Percentiles rank a stretch among this genome's conserved stretches.
These are phyloP conservation scores for Pythium biforme DNA, from an alignment of 352 stramenopile species.

Conservation along the genomic window DNA sequence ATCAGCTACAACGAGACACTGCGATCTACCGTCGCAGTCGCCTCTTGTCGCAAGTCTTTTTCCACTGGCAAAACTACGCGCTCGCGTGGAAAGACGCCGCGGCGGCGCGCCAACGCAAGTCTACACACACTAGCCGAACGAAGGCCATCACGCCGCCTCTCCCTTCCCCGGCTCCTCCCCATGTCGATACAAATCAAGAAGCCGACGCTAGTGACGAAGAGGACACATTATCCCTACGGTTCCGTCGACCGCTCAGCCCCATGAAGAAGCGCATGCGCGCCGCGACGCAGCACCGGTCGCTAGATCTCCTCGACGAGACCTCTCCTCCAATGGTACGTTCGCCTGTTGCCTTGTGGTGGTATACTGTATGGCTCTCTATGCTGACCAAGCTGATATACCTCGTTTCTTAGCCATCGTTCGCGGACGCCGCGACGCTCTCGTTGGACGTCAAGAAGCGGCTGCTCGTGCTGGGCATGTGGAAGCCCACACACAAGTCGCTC, in stretches of 20 bases:
- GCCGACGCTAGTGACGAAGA: slow-evolving; percentile 21
- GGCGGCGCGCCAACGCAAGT: slow-evolving; percentile 4
- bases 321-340: slow-evolving; percentile 12
- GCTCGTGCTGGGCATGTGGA: slow-evolving; percentile 51
- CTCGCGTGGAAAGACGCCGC: slow-evolving; percentile 63
- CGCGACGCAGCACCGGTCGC: slow-evolving; percentile 19
- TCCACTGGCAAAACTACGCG: slow-evolving; percentile 77
- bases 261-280: slow-evolving; percentile 51
- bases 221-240: background rate
- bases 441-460: slow-evolving; percentile 63
- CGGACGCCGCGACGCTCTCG: slow-evolving; percentile 47
- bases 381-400: background rate
- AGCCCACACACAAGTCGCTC: slow-evolving; percentile 22
- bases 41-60: slow-evolving; percentile 44
- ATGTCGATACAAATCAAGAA: background rate
- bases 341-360: background rate
- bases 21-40: slow-evolving; percentile 30
- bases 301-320: background rate
- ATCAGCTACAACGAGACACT: slow-evolving; percentile 22
- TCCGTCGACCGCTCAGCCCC: slow-evolving; percentile 43
- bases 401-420: slow-evolving; percentile 29
- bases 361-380: background rate
- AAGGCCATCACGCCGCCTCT: background rate
- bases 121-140: background rate
- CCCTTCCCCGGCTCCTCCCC: slow-evolving; percentile 1